Percentiles rank a stretch among this genome's conserved stretches.
phyloP scores from a whole-genome alignment of 2,329 filamentous ascomycete species.

The Metarhizium robertsii region DNA sequence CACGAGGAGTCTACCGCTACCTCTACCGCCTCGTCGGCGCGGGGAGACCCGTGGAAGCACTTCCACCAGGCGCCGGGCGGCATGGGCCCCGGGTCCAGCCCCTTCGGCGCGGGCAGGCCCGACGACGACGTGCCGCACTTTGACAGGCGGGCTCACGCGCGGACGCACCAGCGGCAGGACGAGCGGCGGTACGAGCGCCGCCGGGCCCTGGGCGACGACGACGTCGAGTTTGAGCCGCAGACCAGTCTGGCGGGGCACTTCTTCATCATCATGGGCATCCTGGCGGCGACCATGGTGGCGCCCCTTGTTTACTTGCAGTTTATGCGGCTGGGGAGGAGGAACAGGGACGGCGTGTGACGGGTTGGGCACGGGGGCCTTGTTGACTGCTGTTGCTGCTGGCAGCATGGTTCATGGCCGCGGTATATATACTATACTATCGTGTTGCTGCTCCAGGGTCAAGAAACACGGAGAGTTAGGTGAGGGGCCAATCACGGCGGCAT shows the following conservation, averaged over 20 bases:
- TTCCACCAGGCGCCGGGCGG: too few species aligned
- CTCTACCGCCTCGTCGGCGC: background rate
- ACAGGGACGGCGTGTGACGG: constrained; percentile 12
- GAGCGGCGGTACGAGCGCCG: constrained; percentile 27
- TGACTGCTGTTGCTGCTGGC: background rate
- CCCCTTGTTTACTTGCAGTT: constrained; percentile 32
- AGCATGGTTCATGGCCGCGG: too few species aligned
- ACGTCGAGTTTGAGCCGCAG: constrained; percentile 31
- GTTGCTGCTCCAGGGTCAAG: too few species aligned
- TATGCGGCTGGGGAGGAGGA: constrained; percentile 23
- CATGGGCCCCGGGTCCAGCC: constrained; percentile 37
- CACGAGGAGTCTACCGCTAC: constrained; percentile 32
- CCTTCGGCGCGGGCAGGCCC: constrained; percentile 30
- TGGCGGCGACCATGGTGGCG: constrained; percentile 35
- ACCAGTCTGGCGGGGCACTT: constrained; percentile 36
- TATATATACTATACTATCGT: background rate
- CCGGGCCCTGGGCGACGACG: constrained; percentile 29
- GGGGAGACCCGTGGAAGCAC: too few species aligned
- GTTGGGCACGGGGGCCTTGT: background rate
- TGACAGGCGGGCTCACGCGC: constrained; percentile 60
- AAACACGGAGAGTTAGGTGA: background rate
- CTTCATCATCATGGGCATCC: constrained; percentile 37
- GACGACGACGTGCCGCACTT: constrained; percentile 62
- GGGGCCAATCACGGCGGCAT: too few species aligned
- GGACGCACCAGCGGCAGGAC: constrained; percentile 61